Percentiles rank a stretch among this genome's conserved stretches.
Evolutionary conservation across 2,329 filamentous ascomycete species (phyloP).

Genomic region (Claviceps pusilla): DNA sequence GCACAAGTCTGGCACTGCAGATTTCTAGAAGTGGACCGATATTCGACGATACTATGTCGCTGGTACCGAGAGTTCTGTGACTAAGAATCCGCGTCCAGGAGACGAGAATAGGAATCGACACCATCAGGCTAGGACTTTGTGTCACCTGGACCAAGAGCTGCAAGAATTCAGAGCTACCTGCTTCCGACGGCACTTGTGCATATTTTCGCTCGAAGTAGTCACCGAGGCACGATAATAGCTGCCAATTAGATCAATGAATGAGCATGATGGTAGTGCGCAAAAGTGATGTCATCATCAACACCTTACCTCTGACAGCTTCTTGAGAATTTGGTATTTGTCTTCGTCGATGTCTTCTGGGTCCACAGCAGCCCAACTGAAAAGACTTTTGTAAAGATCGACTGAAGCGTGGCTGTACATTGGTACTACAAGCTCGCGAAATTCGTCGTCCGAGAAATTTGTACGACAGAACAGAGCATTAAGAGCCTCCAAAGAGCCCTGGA

Average conservation of each 20-base stretch:
- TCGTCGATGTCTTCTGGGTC: constrained; percentile 76
- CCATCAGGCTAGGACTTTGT: constrained; percentile 72
- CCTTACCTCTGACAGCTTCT: constrained; percentile 80
- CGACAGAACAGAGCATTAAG: constrained; percentile 71
- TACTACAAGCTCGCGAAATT: constrained; percentile 63
- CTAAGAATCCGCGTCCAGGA: constrained; percentile 75
- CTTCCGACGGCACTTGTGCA: constrained; percentile 44
- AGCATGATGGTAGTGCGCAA: not conserved
- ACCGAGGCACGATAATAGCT: constrained; percentile 76
- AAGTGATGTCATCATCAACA: not conserved
- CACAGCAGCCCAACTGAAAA: constrained; percentile 69
- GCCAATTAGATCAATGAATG: constrained; percentile 4
- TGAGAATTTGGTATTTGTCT: constrained; percentile 78
- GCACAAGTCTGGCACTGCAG: constrained; percentile 68
- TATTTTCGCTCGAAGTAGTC: constrained; percentile 72
- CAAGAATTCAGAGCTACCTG: constrained; percentile 60
- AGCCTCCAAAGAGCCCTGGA: constrained; percentile 61
- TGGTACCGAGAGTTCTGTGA: constrained; percentile 50
- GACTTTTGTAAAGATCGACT: constrained; percentile 53
- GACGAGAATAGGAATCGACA: constrained; percentile 85
- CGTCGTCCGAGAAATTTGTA: constrained; percentile 57
- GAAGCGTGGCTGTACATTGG: constrained; percentile 64
- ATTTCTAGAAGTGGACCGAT: constrained; percentile 67
- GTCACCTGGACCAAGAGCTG: constrained; percentile 65
- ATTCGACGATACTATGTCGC: constrained; percentile 45